Conservation (phyloP, 2,329 filamentous ascomycete species). For the Apiospora koreana region DNA sequence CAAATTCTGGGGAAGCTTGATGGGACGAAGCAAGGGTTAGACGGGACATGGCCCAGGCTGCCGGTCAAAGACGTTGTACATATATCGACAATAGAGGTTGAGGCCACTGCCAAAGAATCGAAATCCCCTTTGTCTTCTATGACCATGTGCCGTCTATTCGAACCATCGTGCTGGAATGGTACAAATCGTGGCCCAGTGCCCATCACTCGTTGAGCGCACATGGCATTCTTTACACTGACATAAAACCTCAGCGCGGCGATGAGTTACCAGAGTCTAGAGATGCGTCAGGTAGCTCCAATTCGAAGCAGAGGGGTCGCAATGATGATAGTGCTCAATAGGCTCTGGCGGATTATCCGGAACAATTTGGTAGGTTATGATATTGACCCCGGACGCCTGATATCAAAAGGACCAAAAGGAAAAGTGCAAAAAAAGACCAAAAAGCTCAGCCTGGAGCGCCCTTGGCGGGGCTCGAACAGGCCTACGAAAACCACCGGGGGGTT, state of each 20-base stretch:
- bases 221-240: too few species aligned
- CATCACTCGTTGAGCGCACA: not conserved
- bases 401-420: too few species aligned
- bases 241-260: not conserved
- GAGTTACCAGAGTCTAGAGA: not conserved
- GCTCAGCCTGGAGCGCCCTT: too few species aligned
- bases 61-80: conserved; percentile 16
- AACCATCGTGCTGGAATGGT: not conserved
- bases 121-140: not conserved
- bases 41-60: conserved; percentile 11
- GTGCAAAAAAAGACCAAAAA: too few species aligned
- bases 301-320: too few species aligned
- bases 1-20: not conserved
- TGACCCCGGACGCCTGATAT: not conserved
- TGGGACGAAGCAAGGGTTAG: conserved; percentile 16
- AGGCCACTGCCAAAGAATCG: conserved; percentile 12
- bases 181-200: not conserved
- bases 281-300: not conserved
- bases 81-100: conserved; percentile 19
- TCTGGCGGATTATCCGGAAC: not conserved
- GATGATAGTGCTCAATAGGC: not conserved
- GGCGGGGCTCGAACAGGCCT: too few species aligned
- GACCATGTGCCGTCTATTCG: not conserved
- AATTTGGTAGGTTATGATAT: not conserved
- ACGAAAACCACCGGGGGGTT: too few species aligned